A percentile compares a stretch with the other conserved stretches of the same genome.
phyloP scores from a whole-genome alignment of 192 early-diverging fungal genomes.

The Phlyctochytrium planicorne region DNA sequence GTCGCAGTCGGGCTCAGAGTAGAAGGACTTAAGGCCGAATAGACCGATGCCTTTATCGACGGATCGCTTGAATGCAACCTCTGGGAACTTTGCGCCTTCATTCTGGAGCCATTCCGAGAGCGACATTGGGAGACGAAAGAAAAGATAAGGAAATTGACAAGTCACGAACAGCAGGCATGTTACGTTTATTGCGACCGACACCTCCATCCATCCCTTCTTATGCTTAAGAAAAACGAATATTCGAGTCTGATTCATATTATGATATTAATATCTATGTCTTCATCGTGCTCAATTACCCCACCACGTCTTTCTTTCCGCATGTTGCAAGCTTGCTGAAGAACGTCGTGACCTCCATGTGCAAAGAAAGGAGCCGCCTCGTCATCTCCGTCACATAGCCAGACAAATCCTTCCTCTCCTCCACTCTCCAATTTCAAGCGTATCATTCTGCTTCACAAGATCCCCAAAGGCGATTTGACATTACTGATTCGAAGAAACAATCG shows the following conservation, averaged over 20 bases:
- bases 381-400: neutral
- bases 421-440: neutral
- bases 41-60: constrained; percentile 14
- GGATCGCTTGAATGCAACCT: neutral
- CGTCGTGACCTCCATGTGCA: constrained; percentile 18
- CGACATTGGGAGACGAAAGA: too few relatives aligned
- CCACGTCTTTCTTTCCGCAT: too few relatives aligned
- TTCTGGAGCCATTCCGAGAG: neutral
- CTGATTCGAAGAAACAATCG: neutral
- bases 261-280: too few relatives aligned
- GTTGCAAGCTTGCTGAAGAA: constrained; percentile 21
- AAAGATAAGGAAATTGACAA: too few relatives aligned
- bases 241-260: too few relatives aligned
- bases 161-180: too few relatives aligned
- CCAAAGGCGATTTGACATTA: neutral
- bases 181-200: too few relatives aligned
- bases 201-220: too few relatives aligned
- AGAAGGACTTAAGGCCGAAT: neutral
- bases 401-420: constrained; percentile 14
- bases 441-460: neutral
- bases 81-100: neutral
- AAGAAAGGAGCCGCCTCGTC: constrained; percentile 5
- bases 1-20: neutral
- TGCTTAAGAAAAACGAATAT: too few relatives aligned
- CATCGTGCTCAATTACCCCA: too few relatives aligned